Base-by-base conservation (phyloP, 352 stramenopile species). In the Pythium vanterpoolii region DNA sequence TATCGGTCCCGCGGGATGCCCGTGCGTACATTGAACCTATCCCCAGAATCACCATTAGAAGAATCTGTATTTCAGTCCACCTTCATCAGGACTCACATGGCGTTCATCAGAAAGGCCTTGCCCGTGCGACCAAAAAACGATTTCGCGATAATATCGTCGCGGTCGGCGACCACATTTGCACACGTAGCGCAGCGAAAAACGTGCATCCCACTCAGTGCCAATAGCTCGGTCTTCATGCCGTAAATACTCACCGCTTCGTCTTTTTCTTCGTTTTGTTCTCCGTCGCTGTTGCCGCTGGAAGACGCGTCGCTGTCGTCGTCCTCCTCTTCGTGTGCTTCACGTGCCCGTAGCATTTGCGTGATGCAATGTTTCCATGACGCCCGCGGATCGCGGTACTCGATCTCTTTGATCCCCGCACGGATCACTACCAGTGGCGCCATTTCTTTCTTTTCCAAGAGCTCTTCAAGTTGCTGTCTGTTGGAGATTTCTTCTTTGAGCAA, bases 361-460 rank as follows among this genome's bases (percentile, higher is more conserved):
- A 74, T 64, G 9, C 52, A 56, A 31, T 59, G 66, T 16, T 66
- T 76, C 76, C 78, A 85, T 14, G 56, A 57, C 26, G 63, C 71
- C 43, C 69, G 71, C 39, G 71, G 85, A 50, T 88, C 77, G 30
- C 77, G 63, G 54, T 86, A 90, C 62, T 93, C 80, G 44, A 93
- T 60, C 47, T 79, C 64, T 62, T 87, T 83, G 48, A 59, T 71
- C 39, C 79, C 71, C 48, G 70, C 73, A 47, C 83, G 83, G 59
- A 93, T 86, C 46, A 93, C 73, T 11, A 89, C 75, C 5, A 93
- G 67, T 66, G 83, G 69, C 44, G 83, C 80, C 83, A 90, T 93
- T n/a, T 1, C 31, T 18, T 33, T 18, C 24, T 5, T 42, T 23
- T 40, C 36, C 19, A 31, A 9, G 30, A 40, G 26, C 56, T 53